A percentile compares a stretch with the other conserved stretches of the same genome.
These are phyloP conservation scores for Coemansia sp. DNA, from an alignment of 192 early-diverging fungal genomes.

Conservation along the genomic window DNA sequence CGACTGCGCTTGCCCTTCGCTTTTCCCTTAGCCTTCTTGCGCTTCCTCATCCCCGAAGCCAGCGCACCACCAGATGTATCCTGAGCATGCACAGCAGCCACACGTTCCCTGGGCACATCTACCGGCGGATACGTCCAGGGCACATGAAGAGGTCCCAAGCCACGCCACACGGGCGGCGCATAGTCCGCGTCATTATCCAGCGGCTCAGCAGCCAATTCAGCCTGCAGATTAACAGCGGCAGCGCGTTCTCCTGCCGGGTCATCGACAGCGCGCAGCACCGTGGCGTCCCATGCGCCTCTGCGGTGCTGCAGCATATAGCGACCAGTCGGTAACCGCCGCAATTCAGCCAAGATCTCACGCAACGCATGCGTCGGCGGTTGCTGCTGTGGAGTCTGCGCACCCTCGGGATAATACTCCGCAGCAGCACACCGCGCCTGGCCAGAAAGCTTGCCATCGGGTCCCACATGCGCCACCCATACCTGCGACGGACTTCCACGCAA, in stretches of 20 bases:
- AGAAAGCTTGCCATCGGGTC: neutral
- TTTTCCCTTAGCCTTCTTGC: constrained; percentile 7
- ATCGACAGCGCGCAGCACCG: constrained; percentile 36
- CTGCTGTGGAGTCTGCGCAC: too few species aligned
- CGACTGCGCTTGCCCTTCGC: neutral
- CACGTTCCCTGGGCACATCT: constrained; percentile 9
- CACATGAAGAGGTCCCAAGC: constrained; percentile 17
- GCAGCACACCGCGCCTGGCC: constrained; percentile 12
- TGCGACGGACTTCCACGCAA: constrained; percentile 46
- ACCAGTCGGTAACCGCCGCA: constrained; percentile 17
- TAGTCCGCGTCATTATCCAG: constrained; percentile 34
- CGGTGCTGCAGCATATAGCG: constrained; percentile 41
- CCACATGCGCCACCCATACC: constrained; percentile 43
- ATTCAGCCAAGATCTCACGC: constrained; percentile 22
- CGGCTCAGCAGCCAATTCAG: constrained; percentile 25
- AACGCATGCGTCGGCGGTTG: constrained; percentile 36
- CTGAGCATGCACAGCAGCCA: constrained; percentile 5
- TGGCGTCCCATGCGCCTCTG: constrained; percentile 46
- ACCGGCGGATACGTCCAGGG: constrained; percentile 43
- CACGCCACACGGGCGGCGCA: constrained; percentile 40
- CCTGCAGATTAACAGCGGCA: constrained; percentile 5
- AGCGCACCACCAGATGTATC: too few species aligned
- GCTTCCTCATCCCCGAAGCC: neutral
- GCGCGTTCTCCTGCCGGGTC: neutral
- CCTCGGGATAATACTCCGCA: constrained; percentile 18